Conservation (phyloP, 768 basidiomycete genomes). For the Leccinum boreale region DNA sequence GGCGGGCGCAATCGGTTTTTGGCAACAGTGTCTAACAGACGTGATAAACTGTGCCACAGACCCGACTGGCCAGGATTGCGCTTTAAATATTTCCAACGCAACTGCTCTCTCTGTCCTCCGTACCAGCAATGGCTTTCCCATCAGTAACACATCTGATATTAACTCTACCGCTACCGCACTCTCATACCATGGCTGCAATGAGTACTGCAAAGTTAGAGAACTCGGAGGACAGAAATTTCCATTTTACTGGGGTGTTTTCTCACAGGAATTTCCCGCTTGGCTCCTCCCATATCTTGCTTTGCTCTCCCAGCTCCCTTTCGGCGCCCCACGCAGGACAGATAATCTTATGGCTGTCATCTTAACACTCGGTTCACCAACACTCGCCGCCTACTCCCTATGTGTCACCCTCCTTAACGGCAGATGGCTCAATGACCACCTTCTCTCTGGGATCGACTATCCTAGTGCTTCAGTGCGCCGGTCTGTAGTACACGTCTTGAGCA, state of each 20-base stretch:
- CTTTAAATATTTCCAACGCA: neutral
- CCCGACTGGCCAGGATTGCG: constrained; percentile 1
- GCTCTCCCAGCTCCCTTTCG: constrained; percentile 48
- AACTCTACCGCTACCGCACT: constrained; percentile 8
- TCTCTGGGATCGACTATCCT: constrained; percentile 31
- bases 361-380: constrained; percentile 42
- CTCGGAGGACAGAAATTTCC: too few relatives aligned
- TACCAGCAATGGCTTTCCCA: constrained; percentile 3
- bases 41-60: constrained; percentile 1
- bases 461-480: neutral
- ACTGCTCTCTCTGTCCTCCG: constrained; percentile 17
- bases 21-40: constrained; percentile 10
- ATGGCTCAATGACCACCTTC: constrained; percentile 36
- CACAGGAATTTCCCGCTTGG: constrained; percentile 42
- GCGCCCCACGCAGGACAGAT: constrained; percentile 35
- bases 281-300: constrained; percentile 48
- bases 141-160: neutral
- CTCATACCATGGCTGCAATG: constrained; percentile 2
- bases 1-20: constrained; percentile 1
- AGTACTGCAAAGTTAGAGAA: too few relatives aligned
- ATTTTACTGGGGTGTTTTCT: constrained; percentile 4
- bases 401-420: constrained; percentile 43
- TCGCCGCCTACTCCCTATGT: constrained; percentile 44
- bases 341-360: constrained; percentile 43
- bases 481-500: constrained; percentile 36